Percentiles rank a stretch among this genome's conserved stretches.
Evolutionary conservation across 768 basidiomycete species (phyloP).

Genomic region (Kwoniella sp.): DNA sequence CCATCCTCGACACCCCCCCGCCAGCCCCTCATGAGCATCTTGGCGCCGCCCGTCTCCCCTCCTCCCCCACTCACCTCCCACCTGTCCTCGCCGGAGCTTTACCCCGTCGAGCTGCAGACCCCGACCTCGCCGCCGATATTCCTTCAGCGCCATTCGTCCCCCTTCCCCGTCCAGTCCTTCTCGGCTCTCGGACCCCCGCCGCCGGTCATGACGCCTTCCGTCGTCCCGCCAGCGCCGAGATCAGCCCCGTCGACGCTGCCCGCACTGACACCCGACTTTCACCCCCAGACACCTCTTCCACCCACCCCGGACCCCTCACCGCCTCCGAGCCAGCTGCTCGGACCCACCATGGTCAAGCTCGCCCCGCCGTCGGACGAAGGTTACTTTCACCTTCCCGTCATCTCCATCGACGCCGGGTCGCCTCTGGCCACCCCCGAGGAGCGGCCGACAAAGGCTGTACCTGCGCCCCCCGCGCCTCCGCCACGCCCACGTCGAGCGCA

Average conservation of each 20-base stretch:
- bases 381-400: no score
- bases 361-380: slow-evolving; percentile 38
- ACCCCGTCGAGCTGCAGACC: no score
- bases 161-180: slow-evolving; percentile 33
- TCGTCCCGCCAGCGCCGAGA: slow-evolving; percentile 32
- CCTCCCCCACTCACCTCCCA: no score
- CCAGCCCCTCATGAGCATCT: no score
- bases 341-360: slow-evolving; percentile 36
- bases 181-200: slow-evolving; percentile 37
- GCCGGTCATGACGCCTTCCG: slow-evolving; percentile 1
- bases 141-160: slow-evolving; percentile 39
- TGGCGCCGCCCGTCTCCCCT: no score
- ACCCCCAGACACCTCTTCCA: slow-evolving; percentile 16
- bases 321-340: slow-evolving; percentile 27
- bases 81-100: no score
- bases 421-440: no score
- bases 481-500: slow-evolving; percentile 25
- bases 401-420: slow-evolving; percentile 5
- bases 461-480: slow-evolving; percentile 10
- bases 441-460: slow-evolving; percentile 12
- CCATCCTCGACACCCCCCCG: no score
- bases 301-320: slow-evolving; percentile 35
- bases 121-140: no score
- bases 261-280: slow-evolving; percentile 11
- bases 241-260: slow-evolving; percentile 16